A percentile compares a stretch with the other conserved stretches of the same genome.
Evolutionary conservation across 2,329 filamentous ascomycete genomes (phyloP).

Genomic region (Biscogniauxia mediterranea): DNA sequence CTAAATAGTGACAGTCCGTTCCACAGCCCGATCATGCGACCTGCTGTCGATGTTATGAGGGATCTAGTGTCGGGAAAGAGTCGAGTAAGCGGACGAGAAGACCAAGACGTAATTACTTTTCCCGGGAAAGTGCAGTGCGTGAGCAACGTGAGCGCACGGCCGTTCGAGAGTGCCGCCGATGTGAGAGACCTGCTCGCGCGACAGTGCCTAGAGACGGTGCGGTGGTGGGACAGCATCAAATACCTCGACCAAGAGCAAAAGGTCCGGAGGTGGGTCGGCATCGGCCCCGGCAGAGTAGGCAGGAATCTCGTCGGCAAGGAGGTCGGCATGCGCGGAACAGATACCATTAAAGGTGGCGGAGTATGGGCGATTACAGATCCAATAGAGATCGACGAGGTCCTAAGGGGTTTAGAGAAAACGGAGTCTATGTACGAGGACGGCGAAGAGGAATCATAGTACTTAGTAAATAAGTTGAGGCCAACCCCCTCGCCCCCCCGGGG

Average conservation of each 20-base stretch:
- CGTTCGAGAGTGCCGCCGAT: constrained; percentile 70
- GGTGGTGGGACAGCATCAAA: constrained; percentile 91
- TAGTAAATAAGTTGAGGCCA: constrained; percentile 3
- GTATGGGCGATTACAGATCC: constrained; percentile 91
- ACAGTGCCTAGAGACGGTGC: constrained; percentile 86
- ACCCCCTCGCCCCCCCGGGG: no score
- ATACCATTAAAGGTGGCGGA: constrained; percentile 80
- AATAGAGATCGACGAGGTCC: constrained; percentile 67
- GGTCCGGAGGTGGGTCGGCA: constrained; percentile 83
- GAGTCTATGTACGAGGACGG: constrained; percentile 51
- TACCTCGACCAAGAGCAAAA: constrained; percentile 83
- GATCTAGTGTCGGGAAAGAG: constrained; percentile 61
- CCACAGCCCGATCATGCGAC: constrained; percentile 88
- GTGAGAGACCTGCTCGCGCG: constrained; percentile 76
- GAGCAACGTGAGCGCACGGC: constrained; percentile 80
- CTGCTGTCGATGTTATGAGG: constrained; percentile 73
- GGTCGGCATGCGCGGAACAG: constrained; percentile 79
- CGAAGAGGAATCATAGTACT: constrained; percentile 40
- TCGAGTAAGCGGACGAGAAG: constrained; percentile 50
- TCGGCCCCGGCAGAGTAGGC: constrained; percentile 91
- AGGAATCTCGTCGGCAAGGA: constrained; percentile 93
- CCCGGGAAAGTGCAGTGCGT: constrained; percentile 75
- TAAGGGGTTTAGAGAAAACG: constrained; percentile 65
- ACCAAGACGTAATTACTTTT: constrained; percentile 68
- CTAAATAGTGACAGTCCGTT: constrained; percentile 88